Evolutionary conservation across 2,329 filamentous ascomycete genomes (phyloP).

Genomic region (Chaetomiaceae sp.): DNA sequence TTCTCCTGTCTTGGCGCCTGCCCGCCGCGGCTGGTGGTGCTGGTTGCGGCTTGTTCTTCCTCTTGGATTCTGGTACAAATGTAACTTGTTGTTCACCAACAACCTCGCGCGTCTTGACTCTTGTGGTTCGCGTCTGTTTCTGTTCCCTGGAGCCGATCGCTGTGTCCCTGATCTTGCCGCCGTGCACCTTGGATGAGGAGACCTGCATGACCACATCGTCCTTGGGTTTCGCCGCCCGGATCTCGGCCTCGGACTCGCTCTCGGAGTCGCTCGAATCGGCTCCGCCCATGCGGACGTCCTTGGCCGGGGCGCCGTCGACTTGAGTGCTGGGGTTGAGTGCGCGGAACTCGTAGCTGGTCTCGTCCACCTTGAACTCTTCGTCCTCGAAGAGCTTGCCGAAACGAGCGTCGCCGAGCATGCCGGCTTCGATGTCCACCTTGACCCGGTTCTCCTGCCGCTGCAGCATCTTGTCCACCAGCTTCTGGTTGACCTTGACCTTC

Average conservation of each 20-base stretch:
- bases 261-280: slow-evolving; percentile 11
- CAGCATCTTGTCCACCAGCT: slow-evolving; percentile 68
- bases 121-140: slow-evolving; percentile 44
- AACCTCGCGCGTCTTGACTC: slow-evolving; percentile 43
- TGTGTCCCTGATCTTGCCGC: slow-evolving; percentile 50
- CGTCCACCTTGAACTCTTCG: slow-evolving; percentile 87
- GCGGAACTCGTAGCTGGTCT: slow-evolving; percentile 80
- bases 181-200: slow-evolving; percentile 57
- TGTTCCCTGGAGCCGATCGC: slow-evolving; percentile 53
- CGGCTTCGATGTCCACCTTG: slow-evolving; percentile 54
- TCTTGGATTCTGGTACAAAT: slow-evolving; percentile 61
- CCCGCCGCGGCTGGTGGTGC: slow-evolving; percentile 30
- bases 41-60: slow-evolving; percentile 41
- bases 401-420: slow-evolving; percentile 75
- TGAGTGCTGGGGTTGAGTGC: slow-evolving; percentile 83
- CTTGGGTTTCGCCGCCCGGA: slow-evolving; percentile 37
- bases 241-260: slow-evolving; percentile 36
- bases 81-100: slow-evolving; percentile 64
- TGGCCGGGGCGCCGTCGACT: slow-evolving; percentile 30
- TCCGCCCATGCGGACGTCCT: slow-evolving; percentile 8
- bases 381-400: slow-evolving; percentile 89
- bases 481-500: slow-evolving; percentile 96
- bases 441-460: slow-evolving; percentile 58
- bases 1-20: slow-evolving; percentile 46
- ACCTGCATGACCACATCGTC: slow-evolving; percentile 58